Conservation (phyloP, 2,329 filamentous ascomycete species). For the Neoascochyta sp. region DNA sequence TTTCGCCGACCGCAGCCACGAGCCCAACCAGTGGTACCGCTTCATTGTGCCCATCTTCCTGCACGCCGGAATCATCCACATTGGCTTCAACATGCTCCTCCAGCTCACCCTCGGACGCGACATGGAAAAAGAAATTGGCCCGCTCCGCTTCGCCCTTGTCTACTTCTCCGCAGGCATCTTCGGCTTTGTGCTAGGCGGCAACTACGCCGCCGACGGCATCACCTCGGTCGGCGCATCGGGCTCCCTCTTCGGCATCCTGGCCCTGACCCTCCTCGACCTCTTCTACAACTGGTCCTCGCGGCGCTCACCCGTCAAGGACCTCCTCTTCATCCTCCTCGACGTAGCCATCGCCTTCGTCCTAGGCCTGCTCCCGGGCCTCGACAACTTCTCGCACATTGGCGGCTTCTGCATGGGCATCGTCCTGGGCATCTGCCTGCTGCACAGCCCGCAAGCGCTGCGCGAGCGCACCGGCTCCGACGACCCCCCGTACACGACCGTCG, state of each 20-base stretch:
- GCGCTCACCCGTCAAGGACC: conserved; percentile 69
- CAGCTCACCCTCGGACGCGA: conserved; percentile 87
- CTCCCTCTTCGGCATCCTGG: conserved; percentile 85
- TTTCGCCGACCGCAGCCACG: conserved; percentile 55
- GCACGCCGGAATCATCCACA: conserved; percentile 90
- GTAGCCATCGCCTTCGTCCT: conserved; percentile 87
- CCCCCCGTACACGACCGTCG: conserved; percentile 67
- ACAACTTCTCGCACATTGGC: conserved; percentile 97
- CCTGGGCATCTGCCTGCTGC: conserved; percentile 80
- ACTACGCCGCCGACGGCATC: conserved; percentile 78
- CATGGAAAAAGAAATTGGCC: conserved; percentile 87
- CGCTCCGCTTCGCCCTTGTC: conserved; percentile 81
- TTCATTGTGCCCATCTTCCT: conserved; percentile 96
- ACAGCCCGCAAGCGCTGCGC: conserved; percentile 78
- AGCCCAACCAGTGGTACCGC: conserved; percentile 92
- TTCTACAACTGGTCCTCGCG: conserved; percentile 89
- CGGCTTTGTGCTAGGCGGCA: conserved; percentile 90
- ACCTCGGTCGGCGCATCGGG: conserved; percentile 85
- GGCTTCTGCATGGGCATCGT: conserved; percentile 90
- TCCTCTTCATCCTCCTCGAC: conserved; percentile 83
- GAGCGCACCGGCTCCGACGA: conserved; percentile 67
- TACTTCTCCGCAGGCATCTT: conserved; percentile 93
- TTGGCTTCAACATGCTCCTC: conserved; percentile 89
- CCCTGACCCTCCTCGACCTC: conserved; percentile 81
- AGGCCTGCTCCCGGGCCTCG: conserved; percentile 83